Conservation (phyloP, 495 filamentous ascomycete genomes). For the Penicillium manginii region DNA sequence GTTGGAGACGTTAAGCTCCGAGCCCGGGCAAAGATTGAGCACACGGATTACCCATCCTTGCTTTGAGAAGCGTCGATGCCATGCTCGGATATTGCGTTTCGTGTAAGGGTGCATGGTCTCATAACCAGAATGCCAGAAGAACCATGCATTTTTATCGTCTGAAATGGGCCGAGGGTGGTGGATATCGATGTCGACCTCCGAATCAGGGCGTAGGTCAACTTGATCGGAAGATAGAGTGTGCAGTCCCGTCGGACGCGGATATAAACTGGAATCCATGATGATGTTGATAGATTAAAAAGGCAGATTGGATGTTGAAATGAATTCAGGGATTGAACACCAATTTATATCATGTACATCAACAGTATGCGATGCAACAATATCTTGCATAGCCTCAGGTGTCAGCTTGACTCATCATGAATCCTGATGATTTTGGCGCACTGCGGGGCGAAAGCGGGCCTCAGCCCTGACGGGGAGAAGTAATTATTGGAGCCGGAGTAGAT, state of each 20-base stretch:
- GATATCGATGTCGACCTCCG: conserved; percentile 48
- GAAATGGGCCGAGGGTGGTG: conserved; percentile 44
- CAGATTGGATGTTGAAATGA: too few relatives aligned
- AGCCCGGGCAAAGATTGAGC: conserved; percentile 46
- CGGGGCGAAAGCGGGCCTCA: too few relatives aligned
- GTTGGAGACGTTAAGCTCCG: conserved; percentile 48
- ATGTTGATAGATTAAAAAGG: too few relatives aligned
- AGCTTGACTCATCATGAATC: conserved; percentile 5
- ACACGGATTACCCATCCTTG: conserved; percentile 58
- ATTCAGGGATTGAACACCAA: neutral
- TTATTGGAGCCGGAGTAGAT: too few relatives aligned
- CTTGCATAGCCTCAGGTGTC: neutral
- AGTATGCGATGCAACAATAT: neutral
- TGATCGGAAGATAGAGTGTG: conserved; percentile 16
- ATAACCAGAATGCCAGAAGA: conserved; percentile 59
- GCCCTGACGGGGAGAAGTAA: too few relatives aligned
- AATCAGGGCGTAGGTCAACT: conserved; percentile 49
- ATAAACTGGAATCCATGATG: conserved; percentile 1
- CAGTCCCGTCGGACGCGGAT: conserved; percentile 19
- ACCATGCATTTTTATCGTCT: conserved; percentile 56
- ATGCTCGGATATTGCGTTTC: conserved; percentile 58
- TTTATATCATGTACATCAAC: neutral
- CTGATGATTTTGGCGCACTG: neutral
- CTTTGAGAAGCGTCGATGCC: conserved; percentile 55
- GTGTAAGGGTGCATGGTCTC: conserved; percentile 52